Conservation (phyloP, 1,284 basidiomycete genomes). For the Fomitopsis betulina region DNA sequence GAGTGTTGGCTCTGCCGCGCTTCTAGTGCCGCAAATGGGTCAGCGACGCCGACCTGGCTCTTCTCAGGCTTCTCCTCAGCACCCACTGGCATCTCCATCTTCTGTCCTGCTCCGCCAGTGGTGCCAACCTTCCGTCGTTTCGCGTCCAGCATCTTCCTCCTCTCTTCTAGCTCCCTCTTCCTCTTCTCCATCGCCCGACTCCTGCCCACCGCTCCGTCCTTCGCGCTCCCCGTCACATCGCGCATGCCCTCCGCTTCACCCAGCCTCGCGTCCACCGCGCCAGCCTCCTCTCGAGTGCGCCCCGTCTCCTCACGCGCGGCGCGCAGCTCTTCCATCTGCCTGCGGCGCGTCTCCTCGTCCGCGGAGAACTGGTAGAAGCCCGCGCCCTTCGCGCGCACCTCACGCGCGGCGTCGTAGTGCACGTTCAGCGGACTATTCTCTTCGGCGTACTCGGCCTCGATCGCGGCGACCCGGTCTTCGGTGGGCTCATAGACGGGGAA, state of each 20-base stretch:
- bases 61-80: neutral
- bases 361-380: conserved; percentile 86
- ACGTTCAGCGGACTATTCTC: conserved; percentile 65
- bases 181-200: conserved; percentile 75
- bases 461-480: conserved; percentile 71
- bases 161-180: conserved; percentile 75
- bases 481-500: conserved; percentile 87
- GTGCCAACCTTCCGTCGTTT: conserved; percentile 65
- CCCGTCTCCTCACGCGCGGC: conserved; percentile 70
- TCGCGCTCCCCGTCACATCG: conserved; percentile 23
- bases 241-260: conserved; percentile 69
- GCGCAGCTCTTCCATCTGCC: conserved; percentile 79
- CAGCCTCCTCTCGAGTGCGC: conserved; percentile 51
- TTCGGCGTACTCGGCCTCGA: conserved; percentile 73
- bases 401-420: conserved; percentile 81
- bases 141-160: conserved; percentile 72
- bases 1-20: conserved; percentile 19
- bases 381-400: conserved; percentile 86
- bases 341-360: conserved; percentile 70
- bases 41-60: conserved; percentile 18
- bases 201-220: conserved; percentile 18
- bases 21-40: conserved; percentile 52
- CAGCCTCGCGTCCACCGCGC: conserved; percentile 52
- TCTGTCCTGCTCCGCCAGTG: conserved; percentile 6
- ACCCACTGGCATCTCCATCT: neutral